These are phyloP conservation scores for Jatropha multifida DNA, from an alignment of 441 rosid genomes.

Conservation along the genomic window DNA sequence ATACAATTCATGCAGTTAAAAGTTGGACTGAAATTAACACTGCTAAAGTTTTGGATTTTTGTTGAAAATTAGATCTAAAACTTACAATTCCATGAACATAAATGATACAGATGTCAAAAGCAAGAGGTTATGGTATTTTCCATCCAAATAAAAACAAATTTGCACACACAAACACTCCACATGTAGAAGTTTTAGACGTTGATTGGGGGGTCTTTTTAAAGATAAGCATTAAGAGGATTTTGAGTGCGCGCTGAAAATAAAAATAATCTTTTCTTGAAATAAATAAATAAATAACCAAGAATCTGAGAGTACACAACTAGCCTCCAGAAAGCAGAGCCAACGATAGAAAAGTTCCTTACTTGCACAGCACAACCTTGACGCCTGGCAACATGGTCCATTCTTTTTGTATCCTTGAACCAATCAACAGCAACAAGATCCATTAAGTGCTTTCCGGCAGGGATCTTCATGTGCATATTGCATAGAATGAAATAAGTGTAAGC, in stretches of 20 bases:
- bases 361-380: slow-evolving; percentile 96
- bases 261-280: neutral
- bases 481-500: slow-evolving; percentile 24
- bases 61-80: neutral
- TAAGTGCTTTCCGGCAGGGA: slow-evolving; percentile 93
- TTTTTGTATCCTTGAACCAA: slow-evolving; percentile 97
- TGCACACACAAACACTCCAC: neutral
- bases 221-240: neutral
- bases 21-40: neutral
- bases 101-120: neutral
- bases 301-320: neutral
- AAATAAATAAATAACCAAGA: neutral
- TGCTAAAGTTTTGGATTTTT: neutral
- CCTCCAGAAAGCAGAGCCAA: neutral
- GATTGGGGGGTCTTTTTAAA: neutral
- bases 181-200: neutral
- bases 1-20: neutral
- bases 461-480: slow-evolving; percentile 42
- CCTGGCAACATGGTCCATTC: slow-evolving; percentile 96
- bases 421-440: slow-evolving; percentile 99
- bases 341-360: slow-evolving; percentile 37
- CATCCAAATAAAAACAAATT: neutral
- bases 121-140: neutral
- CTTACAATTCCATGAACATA: neutral
- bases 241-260: neutral